phyloP scores from a whole-genome alignment of 495 filamentous ascomycete species.

The Penicillium paradoxum region DNA sequence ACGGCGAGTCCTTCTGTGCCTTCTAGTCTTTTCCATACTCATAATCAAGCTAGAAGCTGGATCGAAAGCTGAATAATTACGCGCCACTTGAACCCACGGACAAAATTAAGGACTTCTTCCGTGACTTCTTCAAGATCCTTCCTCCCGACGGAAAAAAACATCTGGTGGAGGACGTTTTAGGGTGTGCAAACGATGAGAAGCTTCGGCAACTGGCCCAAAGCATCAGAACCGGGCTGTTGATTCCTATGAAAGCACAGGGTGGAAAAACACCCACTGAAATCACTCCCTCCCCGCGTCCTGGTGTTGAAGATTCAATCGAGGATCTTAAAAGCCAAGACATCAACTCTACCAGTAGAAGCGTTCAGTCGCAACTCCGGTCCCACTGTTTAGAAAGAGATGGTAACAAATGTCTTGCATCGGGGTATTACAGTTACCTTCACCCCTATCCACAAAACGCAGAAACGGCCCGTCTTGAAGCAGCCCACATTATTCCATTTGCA shows the following conservation, averaged over 20 bases:
- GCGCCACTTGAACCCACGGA: too few species aligned
- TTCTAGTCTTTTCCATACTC: too few species aligned
- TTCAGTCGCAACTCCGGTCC: constrained; percentile 8
- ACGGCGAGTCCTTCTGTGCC: too few species aligned
- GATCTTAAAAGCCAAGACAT: constrained; percentile 10
- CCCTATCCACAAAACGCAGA: constrained; percentile 10
- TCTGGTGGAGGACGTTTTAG: constrained; percentile 9
- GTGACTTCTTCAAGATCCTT: too few species aligned
- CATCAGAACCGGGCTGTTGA: constrained; percentile 11
- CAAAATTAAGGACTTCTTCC: too few species aligned
- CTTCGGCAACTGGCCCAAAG: constrained; percentile 16
- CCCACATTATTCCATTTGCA: constrained; percentile 16
- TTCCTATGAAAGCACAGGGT: constrained; percentile 16
- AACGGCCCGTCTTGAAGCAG: background rate
- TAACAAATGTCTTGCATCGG: constrained; percentile 14
- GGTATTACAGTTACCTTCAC: constrained; percentile 5
- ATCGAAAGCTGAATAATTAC: too few species aligned
- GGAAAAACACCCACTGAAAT: constrained; percentile 16
- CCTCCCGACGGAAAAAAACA: too few species aligned
- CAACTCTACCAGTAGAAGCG: too few species aligned
- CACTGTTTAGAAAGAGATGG: constrained; percentile 15
- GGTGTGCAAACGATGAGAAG: constrained; percentile 13
- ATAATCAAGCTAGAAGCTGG: too few species aligned
- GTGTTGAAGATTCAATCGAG: too few species aligned
- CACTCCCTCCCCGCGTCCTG: constrained; percentile 9